A percentile compares a stretch with the other conserved stretches of the same genome.
Conservation (phyloP, 148 eudicot species). For the Silene uniflora region DNA sequence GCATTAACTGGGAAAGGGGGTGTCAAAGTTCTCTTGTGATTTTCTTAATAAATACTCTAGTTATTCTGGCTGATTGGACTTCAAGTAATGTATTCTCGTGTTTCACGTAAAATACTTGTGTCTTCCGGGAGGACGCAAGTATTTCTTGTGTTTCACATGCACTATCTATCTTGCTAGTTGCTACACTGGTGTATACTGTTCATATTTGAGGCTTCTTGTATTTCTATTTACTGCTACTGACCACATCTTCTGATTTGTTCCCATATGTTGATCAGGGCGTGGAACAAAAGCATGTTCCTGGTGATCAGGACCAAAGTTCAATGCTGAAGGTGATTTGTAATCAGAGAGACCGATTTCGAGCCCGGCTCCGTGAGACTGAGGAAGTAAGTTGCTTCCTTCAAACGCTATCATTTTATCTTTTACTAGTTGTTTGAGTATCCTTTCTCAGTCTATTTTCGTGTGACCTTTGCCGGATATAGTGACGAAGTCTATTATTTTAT, state of each 20-base stretch:
- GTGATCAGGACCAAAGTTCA: constrained; percentile 89
- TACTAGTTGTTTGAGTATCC: neutral
- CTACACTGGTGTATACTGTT: neutral
- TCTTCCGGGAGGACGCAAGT: no score
- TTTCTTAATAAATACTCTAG: neutral
- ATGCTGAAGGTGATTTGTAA: constrained; percentile 99
- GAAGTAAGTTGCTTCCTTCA: constrained; percentile 48
- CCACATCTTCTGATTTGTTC: constrained; percentile 8
- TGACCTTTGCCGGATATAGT: neutral
- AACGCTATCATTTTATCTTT: neutral
- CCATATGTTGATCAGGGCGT: constrained; percentile 45
- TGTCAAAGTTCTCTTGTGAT: neutral
- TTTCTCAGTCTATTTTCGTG: neutral
- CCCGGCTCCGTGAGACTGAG: constrained; percentile 89
- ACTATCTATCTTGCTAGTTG: neutral
- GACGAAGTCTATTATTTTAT: neutral
- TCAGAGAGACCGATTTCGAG: constrained; percentile 93
- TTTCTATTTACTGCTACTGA: neutral
- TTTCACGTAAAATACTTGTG: no score
- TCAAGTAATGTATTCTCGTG: neutral
- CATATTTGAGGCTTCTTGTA: neutral
- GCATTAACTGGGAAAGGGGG: neutral
- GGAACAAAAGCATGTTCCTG: constrained; percentile 69
- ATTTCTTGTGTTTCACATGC: neutral
- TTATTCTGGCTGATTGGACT: neutral